Conservation (phyloP, 371 early-diverging fungal species). For the Mortierella sp. region DNA sequence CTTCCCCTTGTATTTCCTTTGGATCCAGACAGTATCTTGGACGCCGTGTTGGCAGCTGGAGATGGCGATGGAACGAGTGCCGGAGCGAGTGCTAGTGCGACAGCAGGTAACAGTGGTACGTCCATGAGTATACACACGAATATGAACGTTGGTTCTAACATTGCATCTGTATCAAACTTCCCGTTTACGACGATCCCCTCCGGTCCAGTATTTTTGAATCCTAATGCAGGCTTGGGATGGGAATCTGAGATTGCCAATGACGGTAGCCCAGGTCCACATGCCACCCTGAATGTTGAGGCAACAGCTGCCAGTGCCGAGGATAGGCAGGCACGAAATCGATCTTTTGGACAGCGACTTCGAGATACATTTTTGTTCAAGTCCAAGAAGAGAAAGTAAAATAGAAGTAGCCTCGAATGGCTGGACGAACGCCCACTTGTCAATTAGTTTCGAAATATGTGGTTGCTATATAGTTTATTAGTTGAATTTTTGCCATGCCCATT, state of each 20-base stretch:
- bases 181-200: neutral
- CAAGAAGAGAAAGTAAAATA: constrained; percentile 2
- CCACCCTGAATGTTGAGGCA: neutral
- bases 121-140: too few relatives aligned
- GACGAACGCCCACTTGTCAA: too few relatives aligned
- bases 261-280: neutral
- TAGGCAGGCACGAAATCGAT: neutral
- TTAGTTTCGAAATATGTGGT: neutral
- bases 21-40: neutral
- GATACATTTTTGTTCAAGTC: neutral
- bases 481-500: neutral
- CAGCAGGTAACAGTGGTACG: too few relatives aligned
- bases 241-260: neutral
- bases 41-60: too few relatives aligned
- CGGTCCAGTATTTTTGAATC: neutral
- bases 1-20: neutral
- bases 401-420: neutral
- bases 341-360: neutral
- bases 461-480: neutral
- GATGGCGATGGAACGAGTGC: too few relatives aligned
- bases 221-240: neutral
- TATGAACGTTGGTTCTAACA: too few relatives aligned
- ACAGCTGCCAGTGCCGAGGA: neutral
- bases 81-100: too few relatives aligned
- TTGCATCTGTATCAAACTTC: too few relatives aligned